Base-by-base conservation (phyloP, 768 basidiomycete species). In the Mycena olivaceomarginata region DNA sequence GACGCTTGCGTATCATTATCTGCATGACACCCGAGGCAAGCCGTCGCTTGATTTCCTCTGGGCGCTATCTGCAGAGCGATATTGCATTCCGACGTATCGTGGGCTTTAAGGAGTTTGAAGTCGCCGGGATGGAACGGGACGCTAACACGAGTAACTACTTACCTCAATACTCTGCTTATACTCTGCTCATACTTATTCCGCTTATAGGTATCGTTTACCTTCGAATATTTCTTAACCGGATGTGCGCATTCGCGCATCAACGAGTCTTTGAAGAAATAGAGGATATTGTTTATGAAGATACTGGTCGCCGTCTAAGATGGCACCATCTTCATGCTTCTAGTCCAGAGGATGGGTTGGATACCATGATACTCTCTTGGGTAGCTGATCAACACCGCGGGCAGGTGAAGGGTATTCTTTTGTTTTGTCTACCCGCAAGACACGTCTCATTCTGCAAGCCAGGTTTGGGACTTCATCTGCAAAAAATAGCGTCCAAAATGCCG, bases 321-420 rank as follows among this genome's bases (percentile, higher is more conserved):
- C 37, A 59, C 2, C 74, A 75, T 41, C 39, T 75, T 2, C 74
- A 75, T 43, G 67, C 68, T 45, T 3, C 9, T 13, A 46, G 59
- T 37, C 25, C 37, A 31, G 20, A 11, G 6, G 64, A 74, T 25
- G 31, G 31, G 31, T 57, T n/a, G 6, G 72, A 40, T 5, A 53
- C n/a, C 3, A 37, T 45, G 51, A 74, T 74, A 8, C 31, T 67
- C 4, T 18, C 18, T n/a, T 74, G 72, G 72, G 53, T 39, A 7
- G 70, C 22, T 8, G 70, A 71, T 22, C 70, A 71, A 56, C 43
- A 67, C n/a, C 9, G 63, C 7, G 45, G 63, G 4, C 69, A 51
- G 40, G 75, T 59, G 13, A n/a, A 67, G 78, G 82, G 80, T 51
- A 31, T 31, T 31, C 31, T 31, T 31, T 31, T 31, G 31, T 31